These are phyloP conservation scores for Cercospora sp. DNA, from an alignment of 2,329 filamentous ascomycete species.

Conservation along the genomic window DNA sequence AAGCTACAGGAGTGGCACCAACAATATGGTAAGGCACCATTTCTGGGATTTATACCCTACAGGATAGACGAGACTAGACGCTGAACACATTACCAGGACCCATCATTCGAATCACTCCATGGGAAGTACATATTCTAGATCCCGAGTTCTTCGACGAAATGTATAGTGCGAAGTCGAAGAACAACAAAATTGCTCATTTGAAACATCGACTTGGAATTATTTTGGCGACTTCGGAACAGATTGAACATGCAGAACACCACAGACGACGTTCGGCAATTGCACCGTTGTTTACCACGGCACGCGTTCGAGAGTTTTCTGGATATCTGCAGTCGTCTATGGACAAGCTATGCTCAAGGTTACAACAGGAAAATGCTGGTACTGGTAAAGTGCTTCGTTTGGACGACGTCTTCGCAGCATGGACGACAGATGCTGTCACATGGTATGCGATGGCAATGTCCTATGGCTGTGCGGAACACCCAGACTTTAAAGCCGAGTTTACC, in stretches of 20 bases:
- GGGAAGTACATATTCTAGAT: slow-evolving; percentile 43
- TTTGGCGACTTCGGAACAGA: slow-evolving; percentile 8
- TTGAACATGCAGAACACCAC: slow-evolving; percentile 3
- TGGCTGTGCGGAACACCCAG: slow-evolving; percentile 1
- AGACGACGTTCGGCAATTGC: slow-evolving; percentile 2
- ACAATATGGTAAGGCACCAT: neutral
- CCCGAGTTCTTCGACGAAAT: slow-evolving; percentile 39
- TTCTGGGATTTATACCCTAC: neutral
- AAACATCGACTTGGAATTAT: neutral
- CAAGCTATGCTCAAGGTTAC: slow-evolving; percentile 1
- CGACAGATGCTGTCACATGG: slow-evolving; percentile 10
- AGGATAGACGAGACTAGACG: neutral
- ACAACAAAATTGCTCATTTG: slow-evolving; percentile 3
- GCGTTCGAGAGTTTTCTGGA: slow-evolving; percentile 1
- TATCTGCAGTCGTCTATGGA: neutral
- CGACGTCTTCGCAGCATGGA: slow-evolving; percentile 1
- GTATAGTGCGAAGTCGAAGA: slow-evolving; percentile 26
- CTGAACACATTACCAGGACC: slow-evolving; percentile 25
- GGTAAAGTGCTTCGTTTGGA: slow-evolving; percentile 2
- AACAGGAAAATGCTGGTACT: neutral
- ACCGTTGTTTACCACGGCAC: slow-evolving; percentile 8
- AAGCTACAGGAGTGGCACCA: slow-evolving; percentile 10
- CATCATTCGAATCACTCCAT: slow-evolving; percentile 41
- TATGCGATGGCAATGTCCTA: slow-evolving; percentile 11
- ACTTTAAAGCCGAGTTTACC: neutral